A percentile compares a stretch with the other conserved stretches of the same genome.
Conservation (phyloP, 148 eudicot genomes). For the Rhododendron griersonianum region DNA sequence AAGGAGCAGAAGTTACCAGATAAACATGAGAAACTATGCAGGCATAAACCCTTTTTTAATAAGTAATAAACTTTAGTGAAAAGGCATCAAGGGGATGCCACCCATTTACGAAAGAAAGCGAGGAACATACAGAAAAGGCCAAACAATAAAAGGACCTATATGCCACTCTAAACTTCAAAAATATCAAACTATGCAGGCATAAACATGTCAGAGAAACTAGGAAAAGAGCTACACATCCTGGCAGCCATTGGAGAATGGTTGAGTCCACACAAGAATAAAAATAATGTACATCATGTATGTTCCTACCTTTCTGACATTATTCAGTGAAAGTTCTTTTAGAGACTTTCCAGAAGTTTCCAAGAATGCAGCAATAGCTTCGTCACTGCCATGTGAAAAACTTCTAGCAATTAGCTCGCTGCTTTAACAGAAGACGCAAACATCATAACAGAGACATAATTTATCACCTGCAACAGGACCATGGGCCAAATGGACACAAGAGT, state of each 20-base stretch:
- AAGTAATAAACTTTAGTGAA: no score
- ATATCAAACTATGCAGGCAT: not conserved
- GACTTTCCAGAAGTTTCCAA: conserved; percentile 31
- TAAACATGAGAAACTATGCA: not conserved
- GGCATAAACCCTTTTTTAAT: not conserved
- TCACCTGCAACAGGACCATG: not conserved
- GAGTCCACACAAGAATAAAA: not conserved
- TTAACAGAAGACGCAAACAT: not conserved
- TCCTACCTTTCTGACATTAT: conserved; percentile 25
- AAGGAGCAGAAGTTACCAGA: not conserved
- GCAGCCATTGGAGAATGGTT: not conserved
- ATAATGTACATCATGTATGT: not conserved
- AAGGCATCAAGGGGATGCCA: not conserved
- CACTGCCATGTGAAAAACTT: conserved; percentile 16
- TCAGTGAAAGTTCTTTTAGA: conserved; percentile 29
- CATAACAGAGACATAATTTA: not conserved
- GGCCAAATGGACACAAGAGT: not conserved
- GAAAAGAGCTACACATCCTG: not conserved
- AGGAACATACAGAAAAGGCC: not conserved
- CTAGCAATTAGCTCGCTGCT: not conserved
- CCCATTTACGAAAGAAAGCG: not conserved
- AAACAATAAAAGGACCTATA: not conserved
- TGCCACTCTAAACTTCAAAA: not conserved
- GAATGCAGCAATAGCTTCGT: conserved; percentile 40
- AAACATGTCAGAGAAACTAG: not conserved